Conservation (phyloP, 805 yeast species). For the Millerozyma miso region DNA sequence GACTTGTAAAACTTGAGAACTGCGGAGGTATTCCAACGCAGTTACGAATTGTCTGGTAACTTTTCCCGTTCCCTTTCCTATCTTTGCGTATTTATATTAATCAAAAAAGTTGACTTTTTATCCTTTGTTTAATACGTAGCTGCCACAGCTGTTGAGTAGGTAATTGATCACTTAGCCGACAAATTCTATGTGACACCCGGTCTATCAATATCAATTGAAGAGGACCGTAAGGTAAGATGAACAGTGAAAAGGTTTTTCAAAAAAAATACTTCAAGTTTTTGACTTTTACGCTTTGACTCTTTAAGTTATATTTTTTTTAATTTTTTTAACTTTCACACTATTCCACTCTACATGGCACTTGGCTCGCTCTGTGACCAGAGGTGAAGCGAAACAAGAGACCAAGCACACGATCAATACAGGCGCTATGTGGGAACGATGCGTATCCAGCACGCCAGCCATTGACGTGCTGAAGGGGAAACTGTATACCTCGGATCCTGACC, state of each 20-base stretch:
- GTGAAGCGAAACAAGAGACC: background rate
- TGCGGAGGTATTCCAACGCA: no score
- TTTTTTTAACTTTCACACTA: background rate
- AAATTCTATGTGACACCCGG: background rate
- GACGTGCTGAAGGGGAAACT: background rate
- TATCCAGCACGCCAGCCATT: background rate
- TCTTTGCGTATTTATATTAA: background rate
- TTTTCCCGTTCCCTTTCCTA: background rate
- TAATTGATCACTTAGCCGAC: constrained; percentile 1
- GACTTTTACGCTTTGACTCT: background rate
- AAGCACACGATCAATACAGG: background rate
- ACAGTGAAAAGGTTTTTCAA: background rate
- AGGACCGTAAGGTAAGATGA: background rate
- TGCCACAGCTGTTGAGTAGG: constrained; percentile 1
- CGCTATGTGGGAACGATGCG: background rate
- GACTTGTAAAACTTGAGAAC: no score
- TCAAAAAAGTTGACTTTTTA: no score
- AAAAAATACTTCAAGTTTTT: background rate
- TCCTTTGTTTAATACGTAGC: background rate
- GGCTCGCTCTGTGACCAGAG: background rate
- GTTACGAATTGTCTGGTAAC: no score
- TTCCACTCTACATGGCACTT: background rate
- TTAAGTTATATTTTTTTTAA: background rate
- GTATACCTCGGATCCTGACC: background rate
- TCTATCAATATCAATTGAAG: background rate